Evolutionary conservation across 148 eudicot species (phyloP), one percentile per base, ranked within the genome.

Genomic region (Polygonum maritimum): DNA sequence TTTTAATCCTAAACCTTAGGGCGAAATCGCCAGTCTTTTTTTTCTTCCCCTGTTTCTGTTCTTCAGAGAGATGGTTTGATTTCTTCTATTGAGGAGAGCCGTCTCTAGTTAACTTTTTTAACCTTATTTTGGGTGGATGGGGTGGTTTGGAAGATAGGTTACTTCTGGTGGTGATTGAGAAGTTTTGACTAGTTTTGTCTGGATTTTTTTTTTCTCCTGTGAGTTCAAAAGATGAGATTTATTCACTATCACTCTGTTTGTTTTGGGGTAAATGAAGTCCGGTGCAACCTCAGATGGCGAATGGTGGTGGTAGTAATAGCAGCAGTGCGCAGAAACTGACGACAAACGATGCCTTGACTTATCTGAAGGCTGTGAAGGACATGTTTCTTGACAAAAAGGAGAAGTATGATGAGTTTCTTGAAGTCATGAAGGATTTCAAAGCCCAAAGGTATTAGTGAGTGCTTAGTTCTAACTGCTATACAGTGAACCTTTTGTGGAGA

Each of bases 341-440:
- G 6, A 91, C 98, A 4, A 90, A 86, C 75, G 99, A 96, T 86
- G 99, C 99, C 39, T 86, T 91, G 75, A 87, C 82, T 57, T 96
- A 96, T 80, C 89, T 96, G 73, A 92, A 96, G 79, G 90, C 89
- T 84, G 99, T 96, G 75, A 96, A 96, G 88, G 98, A 96, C 57
- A 91, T 88, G 90, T 96, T 96, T 78, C 89, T 85, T 82, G 94
- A 89, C 79, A 91, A 91, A 81, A 87, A 90, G 81, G 99, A 92
- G 18, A 96, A 92, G 73, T 96, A 96, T 82, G 95, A 91, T n/a
- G 88, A 87, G 79, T 96, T 96, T 75, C 98, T 96, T 77, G 99
- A 91, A 86, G 98, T 96, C 45, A 92, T 96, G 99, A 92, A 96
- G 83, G 95, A 96, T 82, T 96, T 96, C 73, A 96, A 96, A 84